A percentile compares a stretch with the other conserved stretches of the same genome.
These are phyloP conservation scores for Neurospora tetraspora DNA, from an alignment of 495 filamentous ascomycete genomes.

Conservation along the genomic window DNA sequence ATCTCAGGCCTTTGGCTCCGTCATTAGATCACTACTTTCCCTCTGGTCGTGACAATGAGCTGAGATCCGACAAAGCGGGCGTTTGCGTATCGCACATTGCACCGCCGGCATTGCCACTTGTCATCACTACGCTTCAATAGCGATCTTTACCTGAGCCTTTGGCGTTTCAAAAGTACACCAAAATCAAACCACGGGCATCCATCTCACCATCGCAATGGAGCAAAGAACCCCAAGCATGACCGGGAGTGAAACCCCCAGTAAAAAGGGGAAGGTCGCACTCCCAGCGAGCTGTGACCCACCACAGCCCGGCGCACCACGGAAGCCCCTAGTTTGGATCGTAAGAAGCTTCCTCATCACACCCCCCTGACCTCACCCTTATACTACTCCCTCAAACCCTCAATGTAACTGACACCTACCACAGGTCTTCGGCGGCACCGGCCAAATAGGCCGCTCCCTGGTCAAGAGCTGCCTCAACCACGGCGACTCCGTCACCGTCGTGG, in stretches of 20 bases:
- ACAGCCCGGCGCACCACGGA: slow-evolving; percentile 56
- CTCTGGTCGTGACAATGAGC: slow-evolving; percentile 7
- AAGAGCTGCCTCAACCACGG: slow-evolving; percentile 69
- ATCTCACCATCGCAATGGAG: not conserved
- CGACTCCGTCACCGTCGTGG: slow-evolving; percentile 83
- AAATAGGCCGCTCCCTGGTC: slow-evolving; percentile 87
- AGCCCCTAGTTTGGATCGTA: slow-evolving; percentile 77
- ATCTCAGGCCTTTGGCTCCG: not conserved
- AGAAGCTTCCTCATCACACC: slow-evolving; percentile 14
- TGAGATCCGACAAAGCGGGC: slow-evolving; percentile 11
- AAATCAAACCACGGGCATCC: not conserved
- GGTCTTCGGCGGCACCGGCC: slow-evolving; percentile 92
- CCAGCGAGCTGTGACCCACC: slow-evolving; percentile 75
- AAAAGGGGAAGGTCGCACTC: slow-evolving; percentile 38
- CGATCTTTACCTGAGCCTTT: not conserved
- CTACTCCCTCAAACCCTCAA: not conserved
- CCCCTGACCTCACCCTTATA: not conserved
- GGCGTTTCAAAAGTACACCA: not conserved
- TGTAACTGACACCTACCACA: slow-evolving; percentile 21
- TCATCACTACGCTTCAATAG: not conserved
- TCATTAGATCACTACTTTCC: not conserved
- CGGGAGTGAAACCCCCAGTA: not conserved
- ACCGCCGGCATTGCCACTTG: slow-evolving; percentile 3
- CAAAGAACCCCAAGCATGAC: not conserved
- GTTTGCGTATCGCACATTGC: slow-evolving; percentile 10